Percentiles rank a stretch among this genome's conserved stretches.
Evolutionary conservation across 306 rosid genomes (phyloP).

Genomic region (Cucurbita moschata): DNA sequence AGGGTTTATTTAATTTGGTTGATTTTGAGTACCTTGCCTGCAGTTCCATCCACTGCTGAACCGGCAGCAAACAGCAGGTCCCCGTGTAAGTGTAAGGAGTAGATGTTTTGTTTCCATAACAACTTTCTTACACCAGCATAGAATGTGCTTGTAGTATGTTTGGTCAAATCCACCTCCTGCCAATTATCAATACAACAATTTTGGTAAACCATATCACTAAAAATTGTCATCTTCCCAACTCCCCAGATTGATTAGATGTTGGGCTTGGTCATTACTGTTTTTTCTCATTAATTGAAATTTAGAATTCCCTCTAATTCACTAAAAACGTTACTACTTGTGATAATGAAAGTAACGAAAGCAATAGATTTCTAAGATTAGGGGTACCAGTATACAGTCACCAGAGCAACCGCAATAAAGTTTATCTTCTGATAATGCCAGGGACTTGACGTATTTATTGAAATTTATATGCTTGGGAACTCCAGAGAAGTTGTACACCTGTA

Average conservation of each 20-base stretch:
- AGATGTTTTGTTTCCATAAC: slow-evolving; percentile 63
- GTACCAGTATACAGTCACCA: slow-evolving; percentile 71
- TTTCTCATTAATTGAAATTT: too few species aligned
- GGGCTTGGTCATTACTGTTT: too few species aligned
- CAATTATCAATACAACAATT: neutral
- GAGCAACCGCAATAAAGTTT: slow-evolving; percentile 77
- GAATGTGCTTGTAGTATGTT: slow-evolving; percentile 39
- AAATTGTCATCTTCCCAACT: too few species aligned
- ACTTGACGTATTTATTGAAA: slow-evolving; percentile 66
- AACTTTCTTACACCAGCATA: slow-evolving; percentile 70
- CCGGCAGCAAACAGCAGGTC: slow-evolving; percentile 55
- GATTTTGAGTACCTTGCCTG: slow-evolving; percentile 49
- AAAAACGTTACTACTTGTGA: neutral
- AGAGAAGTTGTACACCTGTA: slow-evolving; percentile 52
- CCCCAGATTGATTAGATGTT: too few species aligned
- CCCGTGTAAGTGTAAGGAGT: slow-evolving; percentile 53
- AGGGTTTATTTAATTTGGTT: neutral
- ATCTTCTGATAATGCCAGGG: slow-evolving; percentile 54
- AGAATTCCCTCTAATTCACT: neutral
- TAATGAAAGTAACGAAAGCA: neutral
- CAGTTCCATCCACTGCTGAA: slow-evolving; percentile 55
- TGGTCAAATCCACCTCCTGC: slow-evolving; percentile 78
- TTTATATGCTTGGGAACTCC: slow-evolving; percentile 55
- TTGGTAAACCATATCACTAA: too few species aligned
- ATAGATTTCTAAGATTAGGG: neutral